Conservation (phyloP, 2,329 filamentous ascomycete species). For the Penicillium psychrosexuale region DNA sequence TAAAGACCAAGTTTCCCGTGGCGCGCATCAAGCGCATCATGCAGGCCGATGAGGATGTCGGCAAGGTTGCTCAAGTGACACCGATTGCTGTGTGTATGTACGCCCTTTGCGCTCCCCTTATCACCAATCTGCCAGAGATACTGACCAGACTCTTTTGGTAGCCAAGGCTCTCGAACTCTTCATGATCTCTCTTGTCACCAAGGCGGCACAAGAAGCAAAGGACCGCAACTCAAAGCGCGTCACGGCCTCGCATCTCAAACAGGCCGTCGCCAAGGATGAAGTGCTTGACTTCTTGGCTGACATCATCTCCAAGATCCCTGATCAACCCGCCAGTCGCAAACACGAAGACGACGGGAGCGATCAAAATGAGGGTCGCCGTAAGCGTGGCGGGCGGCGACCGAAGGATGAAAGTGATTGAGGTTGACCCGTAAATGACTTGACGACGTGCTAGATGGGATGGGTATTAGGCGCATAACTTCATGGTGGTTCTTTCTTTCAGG, state of each 20-base stretch:
- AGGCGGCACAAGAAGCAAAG: constrained; percentile 79
- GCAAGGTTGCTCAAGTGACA: constrained; percentile 96
- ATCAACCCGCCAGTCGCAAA: constrained; percentile 50
- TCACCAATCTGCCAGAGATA: constrained; percentile 4
- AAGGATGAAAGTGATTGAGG: constrained; percentile 41
- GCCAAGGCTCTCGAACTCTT: constrained; percentile 95
- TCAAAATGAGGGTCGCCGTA: constrained; percentile 49
- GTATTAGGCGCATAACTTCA: constrained; percentile 21
- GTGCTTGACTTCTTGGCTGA: constrained; percentile 93
- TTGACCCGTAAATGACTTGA: constrained; percentile 13
- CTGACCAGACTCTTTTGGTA: constrained; percentile 32
- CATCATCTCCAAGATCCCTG: constrained; percentile 80
- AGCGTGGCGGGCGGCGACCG: constrained; percentile 40
- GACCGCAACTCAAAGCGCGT: constrained; percentile 84
- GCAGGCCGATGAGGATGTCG: constrained; percentile 98
- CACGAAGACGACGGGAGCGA: constrained; percentile 47
- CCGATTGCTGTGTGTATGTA: constrained; percentile 79
- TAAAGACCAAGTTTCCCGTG: constrained; percentile 94
- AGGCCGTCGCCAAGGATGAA: constrained; percentile 80
- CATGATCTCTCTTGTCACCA: constrained; percentile 90
- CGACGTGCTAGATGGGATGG: constrained; percentile 23
- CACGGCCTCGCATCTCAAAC: constrained; percentile 85
- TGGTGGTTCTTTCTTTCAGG: constrained; percentile 1
- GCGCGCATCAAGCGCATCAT: constrained; percentile 98
- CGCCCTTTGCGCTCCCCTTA: not conserved